Conservation (phyloP, 148 eudicot genomes). For the Rhododendron ferrugineum region DNA sequence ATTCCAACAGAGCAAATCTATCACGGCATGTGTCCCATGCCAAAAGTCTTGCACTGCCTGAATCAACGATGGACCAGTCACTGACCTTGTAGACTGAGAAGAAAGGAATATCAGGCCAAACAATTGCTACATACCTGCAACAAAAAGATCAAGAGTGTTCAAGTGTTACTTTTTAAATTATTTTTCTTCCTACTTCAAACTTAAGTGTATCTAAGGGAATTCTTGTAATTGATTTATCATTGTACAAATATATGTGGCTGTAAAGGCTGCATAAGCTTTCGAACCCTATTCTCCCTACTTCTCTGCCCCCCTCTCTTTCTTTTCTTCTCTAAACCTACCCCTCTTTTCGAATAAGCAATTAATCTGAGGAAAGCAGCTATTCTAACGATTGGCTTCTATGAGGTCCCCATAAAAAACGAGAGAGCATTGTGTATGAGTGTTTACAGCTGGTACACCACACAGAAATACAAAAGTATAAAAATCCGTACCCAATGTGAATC, state of each 20-base stretch:
- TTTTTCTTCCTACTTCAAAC: neutral
- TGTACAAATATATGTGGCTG: neutral
- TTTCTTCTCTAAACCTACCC: neutral
- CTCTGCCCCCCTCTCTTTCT: neutral
- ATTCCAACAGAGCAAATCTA: constrained; percentile 85
- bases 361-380: neutral
- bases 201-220: neutral
- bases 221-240: neutral
- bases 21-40: constrained; percentile 99
- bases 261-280: neutral
- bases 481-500: neutral
- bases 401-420: neutral
- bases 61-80: constrained; percentile 94
- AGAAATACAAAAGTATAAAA: neutral
- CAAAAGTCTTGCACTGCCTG: constrained; percentile 92
- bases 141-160: neutral
- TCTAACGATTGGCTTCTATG: neutral
- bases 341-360: neutral
- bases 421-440: neutral
- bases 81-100: constrained; percentile 92
- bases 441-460: neutral
- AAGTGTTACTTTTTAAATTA: neutral
- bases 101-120: constrained; percentile 98
- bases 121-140: constrained; percentile 84
- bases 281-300: neutral